Evolutionary conservation across 805 yeast genomes (phyloP), one percentile per base, ranked within the genome.

Genomic region (Wickerhamomyces sydowiorum): DNA sequence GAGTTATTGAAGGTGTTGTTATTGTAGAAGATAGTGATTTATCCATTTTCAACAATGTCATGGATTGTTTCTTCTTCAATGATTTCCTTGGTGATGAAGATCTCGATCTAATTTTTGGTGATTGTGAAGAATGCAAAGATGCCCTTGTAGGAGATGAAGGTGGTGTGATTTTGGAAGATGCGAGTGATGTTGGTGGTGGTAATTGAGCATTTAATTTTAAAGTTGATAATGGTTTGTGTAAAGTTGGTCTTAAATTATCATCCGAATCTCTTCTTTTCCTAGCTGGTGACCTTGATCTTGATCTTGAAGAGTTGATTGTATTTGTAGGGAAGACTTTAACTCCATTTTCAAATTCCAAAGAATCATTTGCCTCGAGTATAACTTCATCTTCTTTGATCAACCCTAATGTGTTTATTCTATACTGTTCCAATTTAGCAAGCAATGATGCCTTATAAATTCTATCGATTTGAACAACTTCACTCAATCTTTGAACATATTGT

Each of bases 401-500:
- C 2, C 46, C 51, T 37, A 52, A 36, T 22, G 42, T 45, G 8
- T 7, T 2, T 10, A 12, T 17, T 36, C 32, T 47, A 32, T 40
- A 37, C 13, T 34, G n/a, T 24, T 56, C 55, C n/a, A 56, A 19
- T 21, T 42, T 57, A 1, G 48, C 36, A 8, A 53, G 35, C 5
- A 57, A 15, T 14, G 57, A 57, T 3, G 79, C 81, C 50, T 72
- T 74, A 57, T 73, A 81, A 10, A 83, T 73, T 38, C 90, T 61
- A 10, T 75, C 76, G n/a, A 80, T 75, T 59, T 83, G 90, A 14
- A 82, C 76, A 42, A 75, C 70, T 40, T 77, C 72, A 14, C 86
- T 85, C 37, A 82, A 51, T 36, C 63, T 69, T 18, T 61, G 64
- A 24, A 82, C 61, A 53, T 77, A 83, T 9, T 57, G 58, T 21